Conservation (phyloP, 2,329 filamentous ascomycete species). For the Ceratocystis destructans region DNA sequence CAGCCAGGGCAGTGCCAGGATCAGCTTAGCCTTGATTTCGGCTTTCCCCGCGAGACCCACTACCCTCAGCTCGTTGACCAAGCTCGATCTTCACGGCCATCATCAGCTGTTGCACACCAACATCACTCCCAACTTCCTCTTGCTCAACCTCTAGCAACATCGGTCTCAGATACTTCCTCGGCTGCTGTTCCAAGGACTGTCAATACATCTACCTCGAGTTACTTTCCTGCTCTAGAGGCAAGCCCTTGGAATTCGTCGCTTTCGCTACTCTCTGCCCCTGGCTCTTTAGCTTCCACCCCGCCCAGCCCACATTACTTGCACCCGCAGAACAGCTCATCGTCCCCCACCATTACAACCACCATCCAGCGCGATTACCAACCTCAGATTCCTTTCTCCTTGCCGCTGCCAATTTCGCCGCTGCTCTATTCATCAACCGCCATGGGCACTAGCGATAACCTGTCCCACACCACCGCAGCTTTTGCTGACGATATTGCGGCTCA, state of each 20-base stretch:
- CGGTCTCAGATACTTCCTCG: not conserved
- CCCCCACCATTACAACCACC: not conserved
- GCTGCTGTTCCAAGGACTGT: not conserved
- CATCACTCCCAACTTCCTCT: not conserved
- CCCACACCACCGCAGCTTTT: slow-evolving; percentile 20
- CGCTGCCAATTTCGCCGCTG: slow-evolving; percentile 12
- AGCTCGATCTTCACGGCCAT: not conserved
- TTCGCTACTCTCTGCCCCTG: slow-evolving; percentile 5
- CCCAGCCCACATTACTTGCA: not conserved
- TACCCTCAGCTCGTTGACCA: slow-evolving; percentile 4
- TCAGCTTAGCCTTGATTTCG: not conserved
- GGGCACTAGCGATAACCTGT: slow-evolving; percentile 23
- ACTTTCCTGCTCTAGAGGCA: slow-evolving; percentile 12
- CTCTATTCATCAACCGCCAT: slow-evolving; percentile 26
- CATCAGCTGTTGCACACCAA: slow-evolving; percentile 4
- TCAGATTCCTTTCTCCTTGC: slow-evolving; percentile 8
- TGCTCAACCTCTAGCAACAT: not conserved
- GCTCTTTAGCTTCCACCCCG: slow-evolving; percentile 6
- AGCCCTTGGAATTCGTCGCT: slow-evolving; percentile 6
- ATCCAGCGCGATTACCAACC: not conserved
- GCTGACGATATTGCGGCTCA: slow-evolving; percentile 40
- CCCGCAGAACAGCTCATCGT: slow-evolving; percentile 12
- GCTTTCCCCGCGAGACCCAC: not conserved
- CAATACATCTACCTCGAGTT: not conserved
- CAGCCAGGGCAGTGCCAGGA: slow-evolving; percentile 17